Conservation (phyloP, 176 grass and related monocot species). For the Triticum aestivum region IWGSC_CS_RefSeq_v2.1 NC_057807.1:148155400-148155899, state of each 20-base stretch:
- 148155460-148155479: conserved; percentile 17
- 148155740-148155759: conserved; percentile 26
- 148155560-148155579: conserved; percentile 84
- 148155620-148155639: conserved; percentile 35
- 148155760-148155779: conserved; percentile 22
- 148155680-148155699: background rate
- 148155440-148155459: background rate
- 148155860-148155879: conserved; percentile 13
- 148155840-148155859: conserved; percentile 29
- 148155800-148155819: too few relatives aligned
- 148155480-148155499: conserved; percentile 82
- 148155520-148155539: conserved; percentile 95
- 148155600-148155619: conserved; percentile 61
- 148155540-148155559: conserved; percentile 68
- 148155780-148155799: too few relatives aligned
- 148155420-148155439: conserved; percentile 22
- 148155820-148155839: conserved; percentile 32
- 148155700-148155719: background rate
- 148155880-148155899: conserved; percentile 7
- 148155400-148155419: conserved; percentile 52
- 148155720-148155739: conserved; percentile 21
- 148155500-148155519: conserved; percentile 96
- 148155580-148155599: conserved; percentile 89
- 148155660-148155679: background rate
- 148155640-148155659: conserved; percentile 17